A percentile compares a stretch with the other conserved stretches of the same genome.
Conservation (phyloP, 2,329 filamentous ascomycete species). For the Colletotrichum simmondsii region DNA sequence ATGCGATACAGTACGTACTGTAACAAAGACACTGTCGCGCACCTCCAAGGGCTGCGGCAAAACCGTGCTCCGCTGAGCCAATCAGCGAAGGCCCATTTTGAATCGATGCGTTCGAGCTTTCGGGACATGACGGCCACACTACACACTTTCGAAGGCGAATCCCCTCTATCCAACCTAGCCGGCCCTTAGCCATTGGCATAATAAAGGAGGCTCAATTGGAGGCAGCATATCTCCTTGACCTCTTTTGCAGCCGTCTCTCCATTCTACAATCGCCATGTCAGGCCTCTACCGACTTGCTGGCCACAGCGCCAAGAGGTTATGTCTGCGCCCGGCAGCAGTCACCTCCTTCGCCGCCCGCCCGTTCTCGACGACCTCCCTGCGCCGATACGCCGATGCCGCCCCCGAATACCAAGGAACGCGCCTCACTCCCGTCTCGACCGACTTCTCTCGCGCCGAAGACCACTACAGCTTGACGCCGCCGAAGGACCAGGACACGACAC, state of each 20-base stretch:
- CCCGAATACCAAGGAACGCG: conserved; percentile 65
- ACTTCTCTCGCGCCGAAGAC: conserved; percentile 66
- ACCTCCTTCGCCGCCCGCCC: conserved; percentile 58
- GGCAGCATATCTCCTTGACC: conserved; percentile 36
- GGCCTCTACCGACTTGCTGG: conserved; percentile 78
- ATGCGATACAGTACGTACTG: conserved; percentile 11
- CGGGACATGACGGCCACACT: conserved; percentile 35
- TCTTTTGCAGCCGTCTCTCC: conserved; percentile 43
- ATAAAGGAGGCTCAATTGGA: conserved; percentile 37
- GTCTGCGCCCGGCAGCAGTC: conserved; percentile 57
- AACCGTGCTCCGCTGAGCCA: conserved; percentile 26
- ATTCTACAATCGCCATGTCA: conserved; percentile 67
- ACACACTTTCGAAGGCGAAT: conserved; percentile 33
- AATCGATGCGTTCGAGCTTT: conserved; percentile 31
- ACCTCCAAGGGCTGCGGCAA: conserved; percentile 1
- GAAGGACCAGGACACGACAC: conserved; percentile 53
- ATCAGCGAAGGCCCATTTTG: conserved; percentile 26
- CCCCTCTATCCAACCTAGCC: conserved; percentile 33
- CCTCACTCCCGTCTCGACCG: conserved; percentile 72
- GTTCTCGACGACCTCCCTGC: conserved; percentile 73
- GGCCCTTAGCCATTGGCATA: conserved; percentile 34
- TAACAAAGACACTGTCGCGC: neutral
- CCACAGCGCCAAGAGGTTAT: conserved; percentile 76
- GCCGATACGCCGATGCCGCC: conserved; percentile 70
- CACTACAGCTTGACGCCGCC: conserved; percentile 58